Percentiles rank a stretch among this genome's conserved stretches.
phyloP scores from a whole-genome alignment of 2,329 filamentous ascomycete species.

The Trichophyton verrucosum region DNA sequence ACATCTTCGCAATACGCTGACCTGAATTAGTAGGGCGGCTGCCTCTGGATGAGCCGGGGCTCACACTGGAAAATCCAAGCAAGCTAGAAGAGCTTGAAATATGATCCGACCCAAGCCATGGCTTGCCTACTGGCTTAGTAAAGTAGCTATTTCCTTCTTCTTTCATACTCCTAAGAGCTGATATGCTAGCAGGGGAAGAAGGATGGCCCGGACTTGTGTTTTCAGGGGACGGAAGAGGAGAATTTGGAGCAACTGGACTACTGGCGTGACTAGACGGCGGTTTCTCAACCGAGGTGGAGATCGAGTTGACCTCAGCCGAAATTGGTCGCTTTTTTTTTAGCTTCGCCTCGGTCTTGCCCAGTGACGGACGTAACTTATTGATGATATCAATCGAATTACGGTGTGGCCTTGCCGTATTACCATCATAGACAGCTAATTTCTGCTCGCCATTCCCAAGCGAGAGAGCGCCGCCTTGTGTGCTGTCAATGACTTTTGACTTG shows the following conservation, averaged over 20 bases:
- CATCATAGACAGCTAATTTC: neutral
- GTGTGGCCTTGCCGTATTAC: neutral
- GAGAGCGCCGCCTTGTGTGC: neutral
- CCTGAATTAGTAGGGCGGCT: neutral
- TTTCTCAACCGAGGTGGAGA: neutral
- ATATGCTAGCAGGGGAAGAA: neutral
- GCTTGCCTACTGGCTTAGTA: slow-evolving; percentile 1
- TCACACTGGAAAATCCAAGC: neutral
- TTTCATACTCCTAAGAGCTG: neutral
- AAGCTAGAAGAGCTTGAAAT: slow-evolving; percentile 5
- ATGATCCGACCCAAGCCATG: slow-evolving; percentile 1
- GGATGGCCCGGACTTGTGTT: neutral
- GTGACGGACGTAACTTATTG: slow-evolving; percentile 7
- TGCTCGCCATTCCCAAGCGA: neutral
- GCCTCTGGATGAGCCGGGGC: neutral
- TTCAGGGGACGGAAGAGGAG: neutral
- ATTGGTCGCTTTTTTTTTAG: slow-evolving; percentile 2
- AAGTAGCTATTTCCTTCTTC: neutral
- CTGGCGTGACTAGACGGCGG: neutral
- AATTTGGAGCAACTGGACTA: neutral
- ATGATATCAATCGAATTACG: slow-evolving; percentile 9
- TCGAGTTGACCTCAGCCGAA: neutral
- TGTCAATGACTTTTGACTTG: neutral
- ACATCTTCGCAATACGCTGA: slow-evolving; percentile 25
- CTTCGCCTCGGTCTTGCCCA: neutral